Conservation (phyloP, 2,329 filamentous ascomycete genomes). For the Talaromyces atroroseus region DNA sequence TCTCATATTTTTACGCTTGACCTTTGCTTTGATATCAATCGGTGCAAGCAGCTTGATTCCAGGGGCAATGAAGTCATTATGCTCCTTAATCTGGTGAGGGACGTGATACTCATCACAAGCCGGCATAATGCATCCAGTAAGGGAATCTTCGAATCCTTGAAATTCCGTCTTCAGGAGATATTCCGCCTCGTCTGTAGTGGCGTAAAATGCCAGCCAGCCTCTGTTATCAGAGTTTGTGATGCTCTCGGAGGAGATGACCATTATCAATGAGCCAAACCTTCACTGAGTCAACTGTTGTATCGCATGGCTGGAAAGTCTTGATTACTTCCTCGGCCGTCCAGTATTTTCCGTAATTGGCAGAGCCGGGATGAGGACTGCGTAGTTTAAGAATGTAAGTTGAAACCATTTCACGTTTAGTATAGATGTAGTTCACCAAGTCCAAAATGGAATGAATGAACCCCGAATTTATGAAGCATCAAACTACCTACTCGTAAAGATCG, state of each 20-base stretch:
- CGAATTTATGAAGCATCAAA: too few species aligned
- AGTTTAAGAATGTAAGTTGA: not conserved
- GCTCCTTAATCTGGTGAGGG: conserved; percentile 41
- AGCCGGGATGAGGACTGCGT: conserved; percentile 31
- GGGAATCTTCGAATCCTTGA: conserved; percentile 44
- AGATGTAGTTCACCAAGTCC: not conserved
- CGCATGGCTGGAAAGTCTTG: conserved; percentile 37
- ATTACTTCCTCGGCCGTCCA: conserved; percentile 41
- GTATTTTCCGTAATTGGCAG: conserved; percentile 38
- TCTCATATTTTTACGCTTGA: conserved; percentile 14
- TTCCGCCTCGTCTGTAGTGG: conserved; percentile 51
- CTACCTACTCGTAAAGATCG: too few species aligned
- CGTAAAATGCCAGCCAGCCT: conserved; percentile 52
- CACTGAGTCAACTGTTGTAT: conserved; percentile 46
- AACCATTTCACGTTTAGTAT: not conserved
- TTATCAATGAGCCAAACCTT: conserved; percentile 49
- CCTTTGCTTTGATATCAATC: conserved; percentile 19
- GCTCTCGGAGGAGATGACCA: conserved; percentile 46
- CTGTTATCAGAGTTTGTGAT: conserved; percentile 48
- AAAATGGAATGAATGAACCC: not conserved
- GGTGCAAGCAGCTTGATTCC: conserved; percentile 46
- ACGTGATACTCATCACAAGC: conserved; percentile 45
- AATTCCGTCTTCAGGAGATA: conserved; percentile 51
- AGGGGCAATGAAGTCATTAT: conserved; percentile 54
- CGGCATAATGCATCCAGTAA: conserved; percentile 24